phyloP scores from a whole-genome alignment of 768 basidiomycete genomes.

The Sarcomyxa edulis region DNA sequence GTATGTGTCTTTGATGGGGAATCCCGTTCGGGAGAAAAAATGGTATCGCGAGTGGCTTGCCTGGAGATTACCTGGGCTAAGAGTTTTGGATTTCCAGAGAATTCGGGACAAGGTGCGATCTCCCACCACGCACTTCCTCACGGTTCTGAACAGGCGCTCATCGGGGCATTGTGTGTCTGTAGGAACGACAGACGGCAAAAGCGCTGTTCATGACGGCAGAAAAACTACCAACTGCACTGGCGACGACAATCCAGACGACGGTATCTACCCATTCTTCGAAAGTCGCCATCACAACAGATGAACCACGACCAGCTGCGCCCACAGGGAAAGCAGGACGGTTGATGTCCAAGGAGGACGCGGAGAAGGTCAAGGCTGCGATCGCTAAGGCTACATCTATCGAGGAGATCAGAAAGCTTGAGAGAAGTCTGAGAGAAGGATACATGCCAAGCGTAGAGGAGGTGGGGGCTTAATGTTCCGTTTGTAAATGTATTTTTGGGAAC shows the following conservation, averaged over 20 bases:
- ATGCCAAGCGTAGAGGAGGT: conserved; percentile 74
- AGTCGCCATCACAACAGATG: conserved; percentile 61
- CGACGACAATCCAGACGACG: conserved; percentile 70
- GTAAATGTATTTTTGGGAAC: conserved; percentile 7
- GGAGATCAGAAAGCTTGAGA: conserved; percentile 79
- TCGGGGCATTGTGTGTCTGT: conserved; percentile 10
- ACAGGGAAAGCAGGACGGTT: conserved; percentile 75
- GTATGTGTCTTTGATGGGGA: conserved; percentile 73
- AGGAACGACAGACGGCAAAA: conserved; percentile 79
- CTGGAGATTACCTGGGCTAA: conserved; percentile 79
- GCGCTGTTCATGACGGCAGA: conserved; percentile 79
- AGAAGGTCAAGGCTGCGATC: conserved; percentile 82
- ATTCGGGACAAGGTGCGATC: conserved; percentile 89
- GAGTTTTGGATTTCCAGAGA: conserved; percentile 93
- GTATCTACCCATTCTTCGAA: conserved; percentile 67
- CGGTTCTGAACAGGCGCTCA: conserved; percentile 13
- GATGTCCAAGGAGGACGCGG: conserved; percentile 89
- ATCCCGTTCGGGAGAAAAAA: conserved; percentile 87
- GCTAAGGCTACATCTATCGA: conserved; percentile 88
- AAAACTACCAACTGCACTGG: conserved; percentile 71
- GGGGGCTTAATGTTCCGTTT: conserved; percentile 52
- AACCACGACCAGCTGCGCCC: conserved; percentile 55
- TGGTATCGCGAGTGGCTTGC: conserved; percentile 97
- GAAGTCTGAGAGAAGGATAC: conserved; percentile 80
- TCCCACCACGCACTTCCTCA: conserved; percentile 26